These are phyloP conservation scores for Phlegmacium glaucopus DNA, from an alignment of 768 basidiomycete species.

Conservation along the genomic window DNA sequence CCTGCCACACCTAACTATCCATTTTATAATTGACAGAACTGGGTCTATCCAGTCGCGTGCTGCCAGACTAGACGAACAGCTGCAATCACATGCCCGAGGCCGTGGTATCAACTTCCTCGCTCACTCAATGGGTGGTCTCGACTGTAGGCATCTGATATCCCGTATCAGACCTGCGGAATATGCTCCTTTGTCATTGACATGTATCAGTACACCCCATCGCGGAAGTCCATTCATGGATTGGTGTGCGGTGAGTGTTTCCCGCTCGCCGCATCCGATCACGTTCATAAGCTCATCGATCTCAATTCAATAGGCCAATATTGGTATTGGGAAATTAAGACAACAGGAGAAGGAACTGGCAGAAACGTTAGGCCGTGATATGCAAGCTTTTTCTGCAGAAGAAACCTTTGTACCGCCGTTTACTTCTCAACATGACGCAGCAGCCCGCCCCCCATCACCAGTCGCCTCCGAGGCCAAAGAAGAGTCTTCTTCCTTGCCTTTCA, in stretches of 20 bases:
- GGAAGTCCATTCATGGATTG: conserved; percentile 99
- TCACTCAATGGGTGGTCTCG: conserved; percentile 97
- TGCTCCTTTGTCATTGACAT: conserved; percentile 82
- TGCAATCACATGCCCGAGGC: conserved; percentile 63
- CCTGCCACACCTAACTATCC: not conserved
- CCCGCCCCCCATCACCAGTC: not conserved
- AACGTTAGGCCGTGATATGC: conserved; percentile 8
- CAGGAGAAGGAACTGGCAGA: conserved; percentile 32
- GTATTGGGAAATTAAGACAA: conserved; percentile 69
- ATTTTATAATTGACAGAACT: conserved; percentile 50
- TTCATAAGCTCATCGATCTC: not conserved
- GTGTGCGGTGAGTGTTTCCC: conserved; percentile 68
- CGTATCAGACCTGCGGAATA: conserved; percentile 82
- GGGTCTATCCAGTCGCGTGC: conserved; percentile 86
- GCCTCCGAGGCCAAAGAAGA: conserved; percentile 24
- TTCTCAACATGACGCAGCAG: not conserved
- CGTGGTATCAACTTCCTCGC: conserved; percentile 90
- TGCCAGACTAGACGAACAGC: conserved; percentile 65
- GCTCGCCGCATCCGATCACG: not conserved
- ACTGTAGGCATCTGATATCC: conserved; percentile 89
- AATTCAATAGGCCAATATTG: conserved; percentile 72
- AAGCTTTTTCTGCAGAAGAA: conserved; percentile 7
- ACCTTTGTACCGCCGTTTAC: conserved; percentile 2
- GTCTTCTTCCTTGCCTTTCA: conserved; percentile 27
- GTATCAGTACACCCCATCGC: conserved; percentile 89